Conservation (phyloP, 169 alveolate species). For the Eimeria necatrix region DNA sequence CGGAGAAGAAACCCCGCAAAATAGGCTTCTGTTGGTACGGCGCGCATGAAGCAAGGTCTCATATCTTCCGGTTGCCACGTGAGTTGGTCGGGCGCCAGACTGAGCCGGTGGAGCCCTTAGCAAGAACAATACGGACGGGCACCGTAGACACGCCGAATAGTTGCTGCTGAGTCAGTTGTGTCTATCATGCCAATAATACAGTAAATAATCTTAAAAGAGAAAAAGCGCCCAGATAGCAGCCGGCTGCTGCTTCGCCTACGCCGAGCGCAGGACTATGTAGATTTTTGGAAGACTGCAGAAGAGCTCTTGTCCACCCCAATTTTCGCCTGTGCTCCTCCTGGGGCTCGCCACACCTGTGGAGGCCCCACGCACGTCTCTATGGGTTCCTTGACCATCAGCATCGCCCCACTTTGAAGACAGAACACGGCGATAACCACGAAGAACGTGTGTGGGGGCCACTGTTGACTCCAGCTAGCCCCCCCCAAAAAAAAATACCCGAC, state of each 20-base stretch:
- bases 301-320: too few relatives aligned
- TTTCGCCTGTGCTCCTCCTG: background rate
- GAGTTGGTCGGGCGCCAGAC: constrained; percentile 23
- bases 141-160: constrained; percentile 40
- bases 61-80: constrained; percentile 6
- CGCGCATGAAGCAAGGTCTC: constrained; percentile 39
- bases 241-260: constrained; percentile 65
- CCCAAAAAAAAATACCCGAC: constrained; percentile 65
- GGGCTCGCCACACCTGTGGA: background rate
- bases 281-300: too few relatives aligned
- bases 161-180: constrained; percentile 43
- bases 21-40: background rate
- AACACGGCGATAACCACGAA: constrained; percentile 32
- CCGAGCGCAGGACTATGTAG: background rate
- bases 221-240: constrained; percentile 47
- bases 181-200: background rate
- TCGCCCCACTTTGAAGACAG: constrained; percentile 37
- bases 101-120: constrained; percentile 10
- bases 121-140: constrained; percentile 6
- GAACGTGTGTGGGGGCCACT: constrained; percentile 55
- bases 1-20: constrained; percentile 48
- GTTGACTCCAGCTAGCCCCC: constrained; percentile 79
- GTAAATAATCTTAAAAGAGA: background rate
- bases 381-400: constrained; percentile 43
- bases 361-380: background rate